Percentiles rank a stretch among this genome's conserved stretches.
Conservation (phyloP, 1,139 yeast species). For the Taphrina betulina region DNA sequence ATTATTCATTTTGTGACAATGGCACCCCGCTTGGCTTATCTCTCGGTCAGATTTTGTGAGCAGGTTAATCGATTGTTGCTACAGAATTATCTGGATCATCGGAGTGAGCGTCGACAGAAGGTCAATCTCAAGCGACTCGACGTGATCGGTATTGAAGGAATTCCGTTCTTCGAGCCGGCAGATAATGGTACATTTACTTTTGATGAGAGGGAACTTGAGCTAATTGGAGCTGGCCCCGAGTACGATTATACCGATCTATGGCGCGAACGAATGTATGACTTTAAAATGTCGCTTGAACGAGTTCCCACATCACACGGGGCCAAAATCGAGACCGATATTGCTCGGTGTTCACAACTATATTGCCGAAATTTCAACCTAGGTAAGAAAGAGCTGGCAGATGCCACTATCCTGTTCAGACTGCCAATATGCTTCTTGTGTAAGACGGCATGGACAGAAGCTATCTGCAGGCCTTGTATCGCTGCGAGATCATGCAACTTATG, state of each 20-base stretch:
- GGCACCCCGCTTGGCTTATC: constrained; percentile 8
- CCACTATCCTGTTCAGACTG: not conserved
- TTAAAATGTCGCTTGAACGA: constrained; percentile 13
- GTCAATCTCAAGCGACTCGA: constrained; percentile 12
- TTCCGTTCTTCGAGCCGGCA: constrained; percentile 25
- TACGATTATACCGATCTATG: constrained; percentile 22
- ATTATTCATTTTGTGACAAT: not conserved
- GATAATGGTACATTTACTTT: constrained; percentile 23
- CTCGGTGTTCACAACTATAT: constrained; percentile 13
- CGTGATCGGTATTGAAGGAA: constrained; percentile 20
- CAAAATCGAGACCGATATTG: constrained; percentile 6
- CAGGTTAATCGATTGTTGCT: constrained; percentile 3
- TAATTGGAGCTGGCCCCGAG: constrained; percentile 26
- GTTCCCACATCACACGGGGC: constrained; percentile 15
- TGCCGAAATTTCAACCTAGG: constrained; percentile 19
- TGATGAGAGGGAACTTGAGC: constrained; percentile 13
- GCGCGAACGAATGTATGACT: constrained; percentile 21
- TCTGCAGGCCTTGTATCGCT: constrained; percentile 12
- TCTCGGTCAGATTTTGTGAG: constrained; percentile 11
- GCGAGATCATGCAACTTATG: constrained; percentile 18
- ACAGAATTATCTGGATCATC: constrained; percentile 5
- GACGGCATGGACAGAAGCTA: not conserved
- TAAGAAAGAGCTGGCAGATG: constrained; percentile 14
- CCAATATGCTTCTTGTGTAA: constrained; percentile 13
- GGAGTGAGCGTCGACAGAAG: not conserved